phyloP scores from a whole-genome alignment of 2,329 filamentous ascomycete species.

The Nothopassalora personata region DNA sequence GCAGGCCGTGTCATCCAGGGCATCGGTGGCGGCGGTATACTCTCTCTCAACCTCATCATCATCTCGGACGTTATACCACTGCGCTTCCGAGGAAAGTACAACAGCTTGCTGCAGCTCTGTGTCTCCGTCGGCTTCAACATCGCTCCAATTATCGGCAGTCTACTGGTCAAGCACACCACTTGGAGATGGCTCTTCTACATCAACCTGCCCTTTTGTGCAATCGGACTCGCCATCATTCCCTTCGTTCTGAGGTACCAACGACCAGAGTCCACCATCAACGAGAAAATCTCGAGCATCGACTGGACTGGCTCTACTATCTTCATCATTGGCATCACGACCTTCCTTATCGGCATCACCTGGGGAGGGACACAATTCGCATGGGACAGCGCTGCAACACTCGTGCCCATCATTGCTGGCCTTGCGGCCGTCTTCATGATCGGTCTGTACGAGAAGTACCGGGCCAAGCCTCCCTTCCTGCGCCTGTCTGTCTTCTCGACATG shows the following conservation, averaged over 20 bases:
- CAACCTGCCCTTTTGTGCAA: conserved; percentile 34
- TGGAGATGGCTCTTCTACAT: conserved; percentile 38
- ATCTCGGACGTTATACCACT: conserved; percentile 38
- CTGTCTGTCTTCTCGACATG: conserved; percentile 29
- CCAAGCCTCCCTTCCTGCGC: conserved; percentile 26
- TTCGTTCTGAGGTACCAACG: conserved; percentile 51
- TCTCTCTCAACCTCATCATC: conserved; percentile 39
- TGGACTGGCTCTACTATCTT: conserved; percentile 24
- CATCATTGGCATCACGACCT: conserved; percentile 22
- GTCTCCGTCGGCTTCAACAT: conserved; percentile 33
- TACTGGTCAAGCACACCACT: conserved; percentile 15
- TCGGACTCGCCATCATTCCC: conserved; percentile 30
- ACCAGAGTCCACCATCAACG: conserved; percentile 11
- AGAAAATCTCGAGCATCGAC: conserved; percentile 21
- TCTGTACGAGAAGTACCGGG: conserved; percentile 22
- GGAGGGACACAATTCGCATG: conserved; percentile 35
- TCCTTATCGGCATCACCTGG: conserved; percentile 33
- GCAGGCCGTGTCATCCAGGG: conserved; percentile 44
- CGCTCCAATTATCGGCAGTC: conserved; percentile 32
- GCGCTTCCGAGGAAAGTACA: conserved; percentile 20
- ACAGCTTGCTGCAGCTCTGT: conserved; percentile 21
- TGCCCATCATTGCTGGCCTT: conserved; percentile 33
- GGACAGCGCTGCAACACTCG: conserved; percentile 33
- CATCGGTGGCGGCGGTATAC: conserved; percentile 43
- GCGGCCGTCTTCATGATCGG: conserved; percentile 26